Base-by-base conservation (phyloP, 2,329 filamentous ascomycete genomes). In the Sclerotinia borealis region DNA sequence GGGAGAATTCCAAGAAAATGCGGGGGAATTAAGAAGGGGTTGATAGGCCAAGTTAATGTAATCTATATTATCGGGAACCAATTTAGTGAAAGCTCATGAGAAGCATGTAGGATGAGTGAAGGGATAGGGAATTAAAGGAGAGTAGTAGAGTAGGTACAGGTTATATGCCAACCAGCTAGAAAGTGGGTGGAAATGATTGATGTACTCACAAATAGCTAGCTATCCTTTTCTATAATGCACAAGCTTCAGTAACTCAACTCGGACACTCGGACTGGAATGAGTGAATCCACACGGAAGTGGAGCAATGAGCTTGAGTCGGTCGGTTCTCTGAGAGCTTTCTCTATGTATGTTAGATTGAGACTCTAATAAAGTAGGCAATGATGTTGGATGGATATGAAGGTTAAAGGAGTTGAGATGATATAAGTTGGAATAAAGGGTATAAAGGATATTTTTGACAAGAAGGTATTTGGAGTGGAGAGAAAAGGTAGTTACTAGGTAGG, bases 51-150 rank as follows among this genome's bases (percentile, higher is more conserved):
- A 48, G 22, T 36, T 37, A 19, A 27, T 25, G 41, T 39, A 31
- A 62, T 62, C 60, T 62, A 22, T 47, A 22, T 36, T 19, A 47
- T 48, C 17, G 31, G 51, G 9, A 29, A 62, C 48, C 25, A 48
- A 47, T 37, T 56, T 25, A 56, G 60, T 56, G 22, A 56, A 25
- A 22, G 54, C 39, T 34, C 39, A 34, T 56, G 39, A 34, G 54
- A 34, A 34, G 39, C 25, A 19, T 22, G 13, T 43, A n/a, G 9
- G 39, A n/a, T 31, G 25, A 55, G 19, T 45, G 19, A 56, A 34
- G 27, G 39, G 22, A 39, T 8, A 34, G 19, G 37, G 11, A n/a
- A n/a, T n/a, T n/a, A n/a, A n/a, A n/a, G n/a, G n/a, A n/a, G n/a
- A n/a, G n/a, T n/a, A n/a, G n/a, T n/a, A n/a, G n/a, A 51, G 29